These are phyloP conservation scores for Verbascum thapsus DNA, from an alignment of 257 asterid genomes.

Conservation along the genomic window DNA sequence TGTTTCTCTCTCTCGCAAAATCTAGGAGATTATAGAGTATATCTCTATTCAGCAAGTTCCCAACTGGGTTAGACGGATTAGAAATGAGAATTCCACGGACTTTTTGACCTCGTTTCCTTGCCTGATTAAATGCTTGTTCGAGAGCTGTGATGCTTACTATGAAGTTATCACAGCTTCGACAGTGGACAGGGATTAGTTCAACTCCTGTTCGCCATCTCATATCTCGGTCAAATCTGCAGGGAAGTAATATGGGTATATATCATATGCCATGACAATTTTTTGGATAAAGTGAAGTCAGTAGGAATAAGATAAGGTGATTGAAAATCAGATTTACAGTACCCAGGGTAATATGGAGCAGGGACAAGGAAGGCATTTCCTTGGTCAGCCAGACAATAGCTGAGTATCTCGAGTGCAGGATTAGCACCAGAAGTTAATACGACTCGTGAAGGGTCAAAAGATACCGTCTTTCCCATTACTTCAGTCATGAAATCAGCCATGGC, in stretches of 20 bases:
- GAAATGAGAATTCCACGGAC: conserved; percentile 87
- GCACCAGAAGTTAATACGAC: conserved; percentile 83
- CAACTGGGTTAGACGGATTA: conserved; percentile 92
- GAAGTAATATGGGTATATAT: conserved; percentile 28
- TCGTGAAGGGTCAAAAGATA: conserved; percentile 69
- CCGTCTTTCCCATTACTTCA: conserved; percentile 68
- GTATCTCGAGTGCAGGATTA: conserved; percentile 87
- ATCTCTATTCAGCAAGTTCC: conserved; percentile 62
- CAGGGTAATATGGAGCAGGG: conserved; percentile 95
- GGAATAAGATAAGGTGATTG: conserved; percentile 19
- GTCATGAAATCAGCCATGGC: conserved; percentile 91
- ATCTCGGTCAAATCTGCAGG: conserved; percentile 86
- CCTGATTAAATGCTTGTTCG: conserved; percentile 86
- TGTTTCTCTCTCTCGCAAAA: conserved; percentile 86
- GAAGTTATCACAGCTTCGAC: conserved; percentile 89
- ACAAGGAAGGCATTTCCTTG: conserved; percentile 92
- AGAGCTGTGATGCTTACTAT: conserved; percentile 68
- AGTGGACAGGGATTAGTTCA: conserved; percentile 85
- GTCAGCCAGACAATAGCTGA: conserved; percentile 89
- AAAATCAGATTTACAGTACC: conserved; percentile 45
- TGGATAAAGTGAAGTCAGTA: neutral
- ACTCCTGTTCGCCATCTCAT: conserved; percentile 89
- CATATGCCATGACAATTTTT: conserved; percentile 10
- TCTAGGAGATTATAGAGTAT: conserved; percentile 57
- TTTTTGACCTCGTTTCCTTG: conserved; percentile 89